Conservation (phyloP, 176 grass and related monocot genomes). For the Ensete ventricosum region DNA sequence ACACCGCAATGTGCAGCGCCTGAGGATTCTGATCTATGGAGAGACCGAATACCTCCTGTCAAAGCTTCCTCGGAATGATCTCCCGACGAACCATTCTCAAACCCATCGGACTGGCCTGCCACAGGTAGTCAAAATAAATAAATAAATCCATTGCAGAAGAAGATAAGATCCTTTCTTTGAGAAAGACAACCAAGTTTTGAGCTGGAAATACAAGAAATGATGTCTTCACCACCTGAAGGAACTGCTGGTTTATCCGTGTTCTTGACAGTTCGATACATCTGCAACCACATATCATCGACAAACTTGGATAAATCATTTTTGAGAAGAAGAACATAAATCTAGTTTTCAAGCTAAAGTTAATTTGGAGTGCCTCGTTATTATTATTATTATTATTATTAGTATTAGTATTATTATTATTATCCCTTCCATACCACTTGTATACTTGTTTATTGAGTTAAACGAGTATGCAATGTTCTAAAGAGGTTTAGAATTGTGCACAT, state of each 20-base stretch:
- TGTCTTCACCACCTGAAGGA: constrained; percentile 33
- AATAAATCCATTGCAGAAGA: neutral
- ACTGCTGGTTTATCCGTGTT: constrained; percentile 60
- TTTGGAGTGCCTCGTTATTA: no score
- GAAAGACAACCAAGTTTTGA: neutral
- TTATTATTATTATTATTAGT: no score
- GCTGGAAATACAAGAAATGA: neutral
- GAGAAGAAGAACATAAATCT: no score
- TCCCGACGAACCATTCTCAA: constrained; percentile 13
- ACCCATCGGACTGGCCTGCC: constrained; percentile 42
- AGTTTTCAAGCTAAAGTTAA: no score
- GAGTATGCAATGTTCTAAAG: no score
- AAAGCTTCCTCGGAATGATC: constrained; percentile 63
- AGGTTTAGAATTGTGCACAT: no score
- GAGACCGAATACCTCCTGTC: constrained; percentile 37
- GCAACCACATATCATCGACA: constrained; percentile 4
- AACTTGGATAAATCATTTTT: no score
- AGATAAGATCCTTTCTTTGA: neutral
- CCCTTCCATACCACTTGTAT: no score
- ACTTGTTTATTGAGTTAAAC: no score
- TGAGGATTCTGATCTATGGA: constrained; percentile 58
- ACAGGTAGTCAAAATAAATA: neutral
- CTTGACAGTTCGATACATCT: constrained; percentile 98
- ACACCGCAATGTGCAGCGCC: constrained; percentile 31
- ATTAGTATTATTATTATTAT: no score